A percentile compares a stretch with the other conserved stretches of the same genome.
Conservation (phyloP, 2,329 filamentous ascomycete genomes). For the Raffaelea arxii region DNA sequence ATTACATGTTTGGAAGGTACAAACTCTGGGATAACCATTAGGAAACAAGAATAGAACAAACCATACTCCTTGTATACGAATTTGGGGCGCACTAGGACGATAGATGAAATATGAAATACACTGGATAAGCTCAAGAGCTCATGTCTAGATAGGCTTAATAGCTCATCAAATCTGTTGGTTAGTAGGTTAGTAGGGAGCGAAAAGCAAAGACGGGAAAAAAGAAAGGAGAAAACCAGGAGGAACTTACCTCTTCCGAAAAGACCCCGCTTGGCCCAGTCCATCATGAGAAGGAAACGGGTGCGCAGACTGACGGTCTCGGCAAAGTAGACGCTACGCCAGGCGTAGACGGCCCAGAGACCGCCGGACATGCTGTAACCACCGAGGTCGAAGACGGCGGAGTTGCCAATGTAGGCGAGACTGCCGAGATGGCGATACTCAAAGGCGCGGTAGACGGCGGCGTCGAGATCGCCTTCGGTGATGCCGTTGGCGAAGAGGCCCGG, state of each 20-base stretch:
- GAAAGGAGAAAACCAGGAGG: not conserved
- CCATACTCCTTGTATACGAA: not conserved
- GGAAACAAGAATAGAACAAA: not conserved
- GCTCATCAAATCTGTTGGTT: constrained; percentile 23
- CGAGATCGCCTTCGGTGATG: constrained; percentile 78
- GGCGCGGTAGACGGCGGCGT: constrained; percentile 84
- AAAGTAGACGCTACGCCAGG: constrained; percentile 96
- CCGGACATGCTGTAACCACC: constrained; percentile 69
- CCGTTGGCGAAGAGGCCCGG: constrained; percentile 71
- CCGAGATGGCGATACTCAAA: constrained; percentile 93
- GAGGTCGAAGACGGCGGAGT: constrained; percentile 90
- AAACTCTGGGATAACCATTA: not conserved
- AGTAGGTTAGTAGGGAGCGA: constrained; percentile 5
- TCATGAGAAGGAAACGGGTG: constrained; percentile 79
- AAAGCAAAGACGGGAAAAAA: not conserved
- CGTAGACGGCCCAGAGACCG: constrained; percentile 85
- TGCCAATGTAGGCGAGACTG: constrained; percentile 88
- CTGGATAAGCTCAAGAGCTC: no score
- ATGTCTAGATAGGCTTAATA: constrained; percentile 13
- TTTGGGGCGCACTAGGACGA: no score
- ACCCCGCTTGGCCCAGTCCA: constrained; percentile 98
- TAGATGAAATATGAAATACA: not conserved
- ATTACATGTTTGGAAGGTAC: no score
- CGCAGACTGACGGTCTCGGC: constrained; percentile 91
- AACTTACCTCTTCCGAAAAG: constrained; percentile 86